Base-by-base conservation (phyloP, 2,329 filamentous ascomycete species). In the Lecanosticta acicola region DNA sequence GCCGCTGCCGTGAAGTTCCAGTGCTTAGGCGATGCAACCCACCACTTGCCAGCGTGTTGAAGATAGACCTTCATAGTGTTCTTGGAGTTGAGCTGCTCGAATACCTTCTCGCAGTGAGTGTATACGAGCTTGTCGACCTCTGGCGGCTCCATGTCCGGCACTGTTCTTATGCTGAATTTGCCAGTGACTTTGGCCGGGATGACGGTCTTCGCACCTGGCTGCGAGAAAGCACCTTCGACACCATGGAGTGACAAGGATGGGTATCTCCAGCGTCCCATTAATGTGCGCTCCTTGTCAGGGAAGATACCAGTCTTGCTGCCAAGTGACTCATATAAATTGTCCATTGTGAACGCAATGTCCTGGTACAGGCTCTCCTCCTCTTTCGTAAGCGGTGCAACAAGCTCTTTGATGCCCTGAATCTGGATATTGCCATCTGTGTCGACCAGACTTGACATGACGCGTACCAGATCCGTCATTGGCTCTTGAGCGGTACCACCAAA, bases 151-250 rank as follows among this genome's bases (percentile, higher is more conserved):
- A 98, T 98, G 73, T 98, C 81, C 43, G 93, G 93, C 17, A 98
- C 93, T 29, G 90, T 97, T 58, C 93, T 84, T 71, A 98, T 96
- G 41, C 87, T 94, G 76, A 98, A 98, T 74, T 98, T 98, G 71
- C 93, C 93, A 62, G 84, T 86, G 47, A 98, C 93, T 76, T 96
- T 96, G 63, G 93, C 91, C 2, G 93, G 93, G 60, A 98, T 98
- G 61, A 98, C 93, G 1, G 93, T 98, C 80, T 98, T 98, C 46
- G 90, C 93, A 38, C 93, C 93, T 4, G 90, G 85, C 1, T 86
- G 84, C 36, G 86, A 91, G 75, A 94, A 98, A 41, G 89, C 93
- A 49, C 93, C 93, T 71, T 98, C 93, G 56, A 98, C 73, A 50
- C 93, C 93, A 74, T 98, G 93, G 34, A 98, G 75, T 18, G 90